Evolutionary conservation across 805 yeast genomes (phyloP), one percentile per base, ranked within the genome.

Genomic region (Lipomyces kockii): DNA sequence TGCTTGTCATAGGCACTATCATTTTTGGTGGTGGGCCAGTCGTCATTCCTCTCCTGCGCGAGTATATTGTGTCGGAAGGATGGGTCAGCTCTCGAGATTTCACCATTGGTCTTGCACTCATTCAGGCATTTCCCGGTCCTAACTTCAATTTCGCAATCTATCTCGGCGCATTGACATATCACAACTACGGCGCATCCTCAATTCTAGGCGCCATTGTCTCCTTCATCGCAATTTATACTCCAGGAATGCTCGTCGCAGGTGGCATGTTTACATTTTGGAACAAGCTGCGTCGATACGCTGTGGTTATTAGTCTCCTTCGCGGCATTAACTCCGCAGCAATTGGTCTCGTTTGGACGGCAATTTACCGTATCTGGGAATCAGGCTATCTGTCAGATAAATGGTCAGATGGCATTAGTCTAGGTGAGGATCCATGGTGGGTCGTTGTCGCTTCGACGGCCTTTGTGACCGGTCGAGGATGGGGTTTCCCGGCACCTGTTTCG

Each of bases 261-360:
- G 71, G 70, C 43, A 68, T 68, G 69, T 68, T 68, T 32, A 66
- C 71, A 9, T 68, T 68, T 32, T 68, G 71, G 71, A 49, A 68
- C 56, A 68, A 68, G 46, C 67, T 65, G 2, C 71, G 71, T 12
- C 52, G 60, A 53, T 65, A 52, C 56, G 34, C 62, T 2, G 35
- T 61, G 27, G 56, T 69, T 22, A 52, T 61, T n/a, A 49, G 61
- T 22, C 37, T 69, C 22, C 62, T 69, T 3, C 70, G 71, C 32
- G 71, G 72, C 9, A 52, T 69, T 25, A 69, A 57, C 39, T 58
- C 71, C n/a, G 56, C 71, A 2, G 72, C 72, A 4, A 60, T 59
- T 4, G 72, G 72, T 11, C 58, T 69, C 14, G 60, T 69, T 14
- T 69, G 71, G 70, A 66, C 68, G 6, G 72, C 72, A 2, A 62